Evolutionary conservation across 306 rosid species (phyloP), one percentile per base, ranked within the genome.

Genomic region (Trifolium pratense): DNA sequence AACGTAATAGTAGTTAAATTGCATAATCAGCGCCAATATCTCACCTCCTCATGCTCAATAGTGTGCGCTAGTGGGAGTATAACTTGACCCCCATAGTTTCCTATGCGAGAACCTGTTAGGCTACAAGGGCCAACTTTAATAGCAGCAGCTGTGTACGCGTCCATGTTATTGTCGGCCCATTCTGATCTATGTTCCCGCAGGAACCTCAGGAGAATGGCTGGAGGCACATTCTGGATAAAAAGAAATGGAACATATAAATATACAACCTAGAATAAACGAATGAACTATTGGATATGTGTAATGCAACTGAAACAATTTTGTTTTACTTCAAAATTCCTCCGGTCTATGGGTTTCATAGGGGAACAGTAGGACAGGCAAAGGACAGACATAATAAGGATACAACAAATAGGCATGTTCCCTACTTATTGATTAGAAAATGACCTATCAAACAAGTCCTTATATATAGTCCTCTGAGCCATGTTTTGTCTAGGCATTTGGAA

Each of bases 131-230:
- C 98, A 20, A 91, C 92, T 86, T 93, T 93, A 70, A 93, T 77
- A 59, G 98, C 98, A 58, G 97, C 96, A 85, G 97, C 97, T 13
- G 96, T 88, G 85, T 86, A 93, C 61, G 98, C 98, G 85, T 93
- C 98, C 80, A 93, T 89, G 75, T 86, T 93, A 79, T 76, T 89
- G 86, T 93, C 97, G 42, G 98, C 98, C 98, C 98, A 93, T 83
- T 93, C 98, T 39, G 98, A 93, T 65, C 98, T 82, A 70, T 93
- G 98, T 88, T 93, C 98, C 48, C 98, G 88, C 73, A 93, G 84
- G 72, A 93, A 93, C 81, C 98, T 83, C 2, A 93, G 88, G 36
- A 93, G 92, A 80, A 93, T 88, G 20, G 97, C 98, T 73, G 98
- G 98, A 74, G 97, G 97, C 48, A 93, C 98, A 76, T 93, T 91